Evolutionary conservation across 257 asterid species (phyloP).

Genomic region (Primulina huaijiensis): DNA sequence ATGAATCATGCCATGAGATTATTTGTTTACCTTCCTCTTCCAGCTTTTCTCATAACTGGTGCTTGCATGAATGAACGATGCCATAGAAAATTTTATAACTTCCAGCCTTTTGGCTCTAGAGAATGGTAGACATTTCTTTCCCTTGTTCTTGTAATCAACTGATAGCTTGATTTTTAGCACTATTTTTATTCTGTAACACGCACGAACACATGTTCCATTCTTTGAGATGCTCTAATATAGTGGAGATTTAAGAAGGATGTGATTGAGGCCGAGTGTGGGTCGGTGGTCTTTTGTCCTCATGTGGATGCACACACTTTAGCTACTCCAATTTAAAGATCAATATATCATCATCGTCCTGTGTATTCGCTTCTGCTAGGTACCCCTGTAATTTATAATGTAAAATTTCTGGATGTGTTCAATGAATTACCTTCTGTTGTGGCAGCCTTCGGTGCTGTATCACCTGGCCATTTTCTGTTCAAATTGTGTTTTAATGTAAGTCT

Average conservation of each 20-base stretch:
- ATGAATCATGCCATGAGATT: neutral
- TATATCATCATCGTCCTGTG: neutral
- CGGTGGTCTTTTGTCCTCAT: neutral
- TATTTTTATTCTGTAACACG: neutral
- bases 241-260: neutral
- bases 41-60: neutral
- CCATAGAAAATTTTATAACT: neutral
- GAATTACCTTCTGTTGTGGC: constrained; percentile 9
- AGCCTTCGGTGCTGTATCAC: constrained; percentile 1
- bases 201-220: neutral
- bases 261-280: neutral
- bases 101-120: neutral
- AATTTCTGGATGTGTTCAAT: neutral
- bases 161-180: neutral
- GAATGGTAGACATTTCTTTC: neutral
- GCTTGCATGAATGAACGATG: neutral
- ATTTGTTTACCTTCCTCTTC: neutral
- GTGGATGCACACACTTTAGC: neutral
- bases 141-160: neutral
- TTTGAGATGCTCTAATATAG: neutral
- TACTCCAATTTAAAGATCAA: too few relatives aligned
- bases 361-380: neutral
- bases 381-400: neutral
- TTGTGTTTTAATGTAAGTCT: neutral
- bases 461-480: neutral